phyloP scores from a whole-genome alignment of 148 eudicot species.

The Persicaria tinctoria region DNA sequence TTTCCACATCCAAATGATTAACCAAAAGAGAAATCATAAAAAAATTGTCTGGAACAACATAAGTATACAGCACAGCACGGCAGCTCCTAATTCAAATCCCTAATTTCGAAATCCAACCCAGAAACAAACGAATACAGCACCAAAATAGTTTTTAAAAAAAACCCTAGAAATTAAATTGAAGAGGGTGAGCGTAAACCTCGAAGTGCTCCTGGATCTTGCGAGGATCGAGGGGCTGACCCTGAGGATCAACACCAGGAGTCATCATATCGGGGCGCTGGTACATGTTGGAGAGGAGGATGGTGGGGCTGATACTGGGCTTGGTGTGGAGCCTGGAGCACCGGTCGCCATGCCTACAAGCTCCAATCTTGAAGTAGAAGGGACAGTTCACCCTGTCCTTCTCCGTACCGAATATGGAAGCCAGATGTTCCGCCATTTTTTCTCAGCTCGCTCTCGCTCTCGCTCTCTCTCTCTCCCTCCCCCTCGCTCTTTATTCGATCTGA shows the following conservation, averaged over 20 bases:
- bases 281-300: conserved; percentile 66
- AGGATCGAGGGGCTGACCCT: conserved; percentile 62
- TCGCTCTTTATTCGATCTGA: not conserved
- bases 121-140: not conserved
- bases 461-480: conserved; percentile 16
- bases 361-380: conserved; percentile 81
- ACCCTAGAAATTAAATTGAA: not conserved
- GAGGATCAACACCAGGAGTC: conserved; percentile 72
- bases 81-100: not conserved
- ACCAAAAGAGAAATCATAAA: conserved; percentile 4
- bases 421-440: conserved; percentile 63
- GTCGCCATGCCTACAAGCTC: conserved; percentile 73
- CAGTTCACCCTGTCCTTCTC: conserved; percentile 79
- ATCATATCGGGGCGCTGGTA: conserved; percentile 79
- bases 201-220: conserved; percentile 51
- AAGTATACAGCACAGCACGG: not conserved
- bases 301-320: conserved; percentile 55
- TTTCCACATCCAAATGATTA: not conserved
- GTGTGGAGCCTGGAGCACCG: conserved; percentile 75
- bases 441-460: not conserved
- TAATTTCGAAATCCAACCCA: not conserved
- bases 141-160: not conserved
- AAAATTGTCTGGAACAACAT: not conserved
- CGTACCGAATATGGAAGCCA: conserved; percentile 73
- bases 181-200: conserved; percentile 20